These are phyloP conservation scores for Quercus aquifolioides DNA, from an alignment of 306 rosid species.

Conservation along the genomic window DNA sequence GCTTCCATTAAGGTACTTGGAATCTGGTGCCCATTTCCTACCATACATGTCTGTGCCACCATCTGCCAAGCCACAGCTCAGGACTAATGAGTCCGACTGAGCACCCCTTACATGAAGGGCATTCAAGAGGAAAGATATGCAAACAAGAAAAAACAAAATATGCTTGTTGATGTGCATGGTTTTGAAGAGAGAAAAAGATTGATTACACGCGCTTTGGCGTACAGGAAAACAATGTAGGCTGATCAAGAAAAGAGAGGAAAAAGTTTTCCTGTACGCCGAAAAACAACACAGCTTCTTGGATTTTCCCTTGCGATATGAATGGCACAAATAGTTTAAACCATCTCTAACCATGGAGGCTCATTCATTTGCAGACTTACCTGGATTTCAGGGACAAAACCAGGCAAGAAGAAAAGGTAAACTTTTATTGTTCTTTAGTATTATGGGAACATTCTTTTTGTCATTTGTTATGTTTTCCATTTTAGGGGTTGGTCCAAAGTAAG, in stretches of 20 bases:
- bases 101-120: constrained; percentile 14
- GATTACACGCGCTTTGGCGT: constrained; percentile 15
- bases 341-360: not conserved
- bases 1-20: constrained; percentile 20
- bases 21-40: constrained; percentile 46
- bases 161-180: constrained; percentile 11
- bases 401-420: not conserved
- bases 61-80: constrained; percentile 36
- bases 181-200: not conserved
- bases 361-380: not conserved
- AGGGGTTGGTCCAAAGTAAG: not conserved
- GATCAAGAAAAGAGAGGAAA: not conserved
- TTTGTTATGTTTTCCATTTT: not conserved
- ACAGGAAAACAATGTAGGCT: constrained; percentile 32
- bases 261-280: constrained; percentile 32
- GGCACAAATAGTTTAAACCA: not conserved
- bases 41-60: constrained; percentile 31
- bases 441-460: not conserved
- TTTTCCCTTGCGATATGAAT: not conserved
- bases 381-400: not conserved
- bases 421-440: not conserved
- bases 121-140: constrained; percentile 12
- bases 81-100: constrained; percentile 21
- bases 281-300: not conserved
- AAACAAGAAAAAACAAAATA: constrained; percentile 17